These are phyloP conservation scores for Pythium grandisporangium DNA, from an alignment of 352 stramenopile species.

Conservation along the genomic window DNA sequence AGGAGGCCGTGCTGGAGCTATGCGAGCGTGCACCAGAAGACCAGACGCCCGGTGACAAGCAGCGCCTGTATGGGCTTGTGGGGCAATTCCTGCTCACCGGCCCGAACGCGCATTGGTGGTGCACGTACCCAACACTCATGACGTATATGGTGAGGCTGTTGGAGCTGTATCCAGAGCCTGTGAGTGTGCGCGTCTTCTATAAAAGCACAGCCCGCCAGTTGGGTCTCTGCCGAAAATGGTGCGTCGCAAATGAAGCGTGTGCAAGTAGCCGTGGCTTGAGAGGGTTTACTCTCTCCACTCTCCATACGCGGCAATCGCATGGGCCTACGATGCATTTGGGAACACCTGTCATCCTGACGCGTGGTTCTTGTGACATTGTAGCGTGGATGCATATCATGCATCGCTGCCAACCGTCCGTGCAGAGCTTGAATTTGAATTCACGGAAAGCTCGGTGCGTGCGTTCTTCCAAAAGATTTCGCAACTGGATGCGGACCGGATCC, in stretches of 20 bases:
- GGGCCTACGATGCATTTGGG: too few relatives aligned
- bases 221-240: constrained; percentile 58
- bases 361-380: too few relatives aligned
- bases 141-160: constrained; percentile 83
- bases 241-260: too few relatives aligned
- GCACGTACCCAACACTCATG: constrained; percentile 69
- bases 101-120: constrained; percentile 77
- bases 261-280: neutral
- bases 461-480: constrained; percentile 76
- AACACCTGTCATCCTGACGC: too few relatives aligned
- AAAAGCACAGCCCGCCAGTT: constrained; percentile 64
- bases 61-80: constrained; percentile 66
- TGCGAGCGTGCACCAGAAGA: constrained; percentile 16
- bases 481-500: constrained; percentile 60
- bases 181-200: constrained; percentile 70
- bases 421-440: constrained; percentile 78
- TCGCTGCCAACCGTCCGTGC: constrained; percentile 59
- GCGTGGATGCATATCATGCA: constrained; percentile 80
- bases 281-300: neutral
- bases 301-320: too few relatives aligned
- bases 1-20: constrained; percentile 32
- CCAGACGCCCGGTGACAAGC: constrained; percentile 36
- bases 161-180: constrained; percentile 59
- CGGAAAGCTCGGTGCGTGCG: constrained; percentile 44
- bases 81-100: constrained; percentile 69